These are phyloP conservation scores for Exserohilum turcica DNA, from an alignment of 2,329 filamentous ascomycete genomes.

Conservation along the genomic window DNA sequence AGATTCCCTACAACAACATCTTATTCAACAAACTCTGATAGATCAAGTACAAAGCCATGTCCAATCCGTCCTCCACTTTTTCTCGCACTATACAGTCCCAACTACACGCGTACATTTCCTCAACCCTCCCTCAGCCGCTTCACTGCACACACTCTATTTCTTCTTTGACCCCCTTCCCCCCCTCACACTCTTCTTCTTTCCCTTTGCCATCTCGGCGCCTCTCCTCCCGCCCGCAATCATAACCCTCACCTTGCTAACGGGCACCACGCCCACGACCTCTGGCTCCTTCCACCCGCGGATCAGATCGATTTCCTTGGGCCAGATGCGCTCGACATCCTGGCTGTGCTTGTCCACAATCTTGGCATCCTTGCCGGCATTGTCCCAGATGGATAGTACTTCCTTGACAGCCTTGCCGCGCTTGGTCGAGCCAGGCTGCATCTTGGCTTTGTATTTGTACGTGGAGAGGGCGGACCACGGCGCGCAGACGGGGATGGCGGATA, in stretches of 20 bases:
- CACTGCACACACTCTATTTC: constrained; percentile 19
- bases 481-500: constrained; percentile 67
- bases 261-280: constrained; percentile 79
- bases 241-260: constrained; percentile 78
- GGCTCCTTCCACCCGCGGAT: constrained; percentile 79
- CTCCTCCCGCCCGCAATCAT: constrained; percentile 63
- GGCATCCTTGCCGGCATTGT: constrained; percentile 62
- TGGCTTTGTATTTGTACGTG: constrained; percentile 90
- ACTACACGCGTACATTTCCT: not conserved
- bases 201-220: constrained; percentile 36
- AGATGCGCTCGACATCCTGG: constrained; percentile 72
- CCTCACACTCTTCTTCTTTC: constrained; percentile 36
- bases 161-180: constrained; percentile 43
- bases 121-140: no score
- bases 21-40: no score
- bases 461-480: constrained; percentile 67
- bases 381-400: constrained; percentile 86
- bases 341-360: constrained; percentile 53
- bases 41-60: no score
- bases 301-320: constrained; percentile 84
- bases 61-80: not conserved
- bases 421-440: constrained; percentile 83
- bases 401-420: constrained; percentile 96
- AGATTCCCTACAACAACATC: no score
- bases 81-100: not conserved